Base-by-base conservation (phyloP, 2,329 filamentous ascomycete species). In the Ascochyta pisi region DNA sequence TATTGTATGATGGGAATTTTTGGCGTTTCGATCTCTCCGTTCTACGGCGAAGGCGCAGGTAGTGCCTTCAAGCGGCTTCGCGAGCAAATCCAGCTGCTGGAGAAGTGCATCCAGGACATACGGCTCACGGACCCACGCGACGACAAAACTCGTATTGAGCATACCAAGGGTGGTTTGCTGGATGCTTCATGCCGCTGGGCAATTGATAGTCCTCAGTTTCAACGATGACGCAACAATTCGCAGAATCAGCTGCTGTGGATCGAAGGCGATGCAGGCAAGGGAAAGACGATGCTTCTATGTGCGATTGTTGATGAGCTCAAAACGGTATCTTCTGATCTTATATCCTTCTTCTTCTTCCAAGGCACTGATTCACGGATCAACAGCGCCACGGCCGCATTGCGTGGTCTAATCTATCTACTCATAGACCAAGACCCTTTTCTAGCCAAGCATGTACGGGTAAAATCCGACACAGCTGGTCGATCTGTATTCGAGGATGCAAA, bases 351-450 rank as follows among this genome's bases (percentile, higher is more conserved):
- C 50, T 38, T 80, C 22, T 83, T 77, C 60, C 74, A 83, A 59
- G 67, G 69, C 9, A 75, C 73, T 4, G 64, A 81, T 40, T 22
- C 55, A 0, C 52, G 63, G 13, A 59, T 54, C 27, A 81, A 79
- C 54, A 78, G 62, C 42, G 76, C 76, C 0, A 70, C 62, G 0
- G 69, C 78, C 1, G 74, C 82, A 0, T 59, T 83, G 1, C 73
- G 77, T 0, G 78, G 81, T 0, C 67, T 84, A 0, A 69, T 83
- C 0, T 80, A 73, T 37, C 31, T 77, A 10, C 67, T 84, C 0
- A 46, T 77, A 1, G 38, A 52, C 0, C 64, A 78, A 42, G 33
- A 58, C 8, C 54, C 40, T 6, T 43, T 39, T 12, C 54, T 62
- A 34, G 31, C 16, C 15, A 6, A 8, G n/a, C 50, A 62, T 16